These are phyloP conservation scores for Lentinus tigrinus DNA, from an alignment of 768 basidiomycete genomes.

Conservation along the genomic window DNA sequence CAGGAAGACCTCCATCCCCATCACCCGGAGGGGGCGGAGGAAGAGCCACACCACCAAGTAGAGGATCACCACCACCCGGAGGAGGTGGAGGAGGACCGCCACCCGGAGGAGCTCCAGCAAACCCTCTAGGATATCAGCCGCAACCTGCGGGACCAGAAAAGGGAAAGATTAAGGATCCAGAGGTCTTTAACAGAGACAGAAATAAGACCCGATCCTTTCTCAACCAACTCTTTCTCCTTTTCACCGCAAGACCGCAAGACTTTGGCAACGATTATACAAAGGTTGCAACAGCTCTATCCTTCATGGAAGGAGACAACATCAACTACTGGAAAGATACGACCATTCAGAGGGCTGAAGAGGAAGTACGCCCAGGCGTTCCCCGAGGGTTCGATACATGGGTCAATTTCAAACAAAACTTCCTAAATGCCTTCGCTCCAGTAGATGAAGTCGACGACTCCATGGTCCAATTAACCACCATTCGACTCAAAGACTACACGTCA, in stretches of 20 bases:
- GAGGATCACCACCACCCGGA: too few species aligned
- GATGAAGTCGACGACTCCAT: too few species aligned
- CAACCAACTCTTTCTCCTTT: not conserved
- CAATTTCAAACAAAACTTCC: too few species aligned
- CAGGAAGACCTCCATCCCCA: too few species aligned
- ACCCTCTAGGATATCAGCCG: not conserved
- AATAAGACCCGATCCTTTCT: not conserved
- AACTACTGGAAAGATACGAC: not conserved
- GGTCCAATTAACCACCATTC: too few species aligned
- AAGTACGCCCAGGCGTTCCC: not conserved
- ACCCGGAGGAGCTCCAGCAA: not conserved
- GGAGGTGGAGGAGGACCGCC: not conserved
- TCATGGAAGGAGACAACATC: not conserved
- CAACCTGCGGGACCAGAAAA: not conserved
- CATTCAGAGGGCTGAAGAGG: not conserved
- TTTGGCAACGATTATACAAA: not conserved
- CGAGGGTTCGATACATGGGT: not conserved
- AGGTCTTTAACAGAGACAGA: not conserved
- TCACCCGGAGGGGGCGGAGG: too few species aligned
- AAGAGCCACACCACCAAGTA: too few species aligned
- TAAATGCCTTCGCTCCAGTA: too few species aligned
- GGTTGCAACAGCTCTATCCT: not conserved
- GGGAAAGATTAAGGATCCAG: not conserved
- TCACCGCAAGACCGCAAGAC: not conserved
- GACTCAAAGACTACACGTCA: too few species aligned